phyloP scores from a whole-genome alignment of 164 flowering plant genomes.

The Warburgia ugandensis region DNA sequence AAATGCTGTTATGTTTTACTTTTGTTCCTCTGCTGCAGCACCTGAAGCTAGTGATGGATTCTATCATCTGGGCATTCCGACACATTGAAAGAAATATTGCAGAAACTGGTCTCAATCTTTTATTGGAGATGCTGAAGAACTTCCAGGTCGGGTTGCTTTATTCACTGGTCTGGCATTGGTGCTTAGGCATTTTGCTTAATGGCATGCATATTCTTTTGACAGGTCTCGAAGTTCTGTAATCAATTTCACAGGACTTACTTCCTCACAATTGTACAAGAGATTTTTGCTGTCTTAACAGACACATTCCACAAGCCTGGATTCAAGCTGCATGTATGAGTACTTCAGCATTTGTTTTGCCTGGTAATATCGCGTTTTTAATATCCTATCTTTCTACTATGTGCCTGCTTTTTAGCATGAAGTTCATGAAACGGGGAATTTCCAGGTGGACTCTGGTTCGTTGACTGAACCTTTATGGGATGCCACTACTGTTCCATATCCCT shows the following conservation, averaged over 20 bases:
- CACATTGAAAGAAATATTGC: constrained; percentile 98
- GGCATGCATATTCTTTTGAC: constrained; percentile 9
- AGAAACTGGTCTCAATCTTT: constrained; percentile 91
- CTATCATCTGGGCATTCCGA: constrained; percentile 97
- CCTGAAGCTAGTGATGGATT: constrained; percentile 95
- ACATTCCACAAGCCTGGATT: constrained; percentile 99
- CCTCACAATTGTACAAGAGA: constrained; percentile 87
- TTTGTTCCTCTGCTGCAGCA: constrained; percentile 40
- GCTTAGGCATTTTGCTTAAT: not conserved
- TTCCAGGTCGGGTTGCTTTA: constrained; percentile 54
- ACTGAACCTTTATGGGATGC: constrained; percentile 94
- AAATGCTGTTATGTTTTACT: not conserved
- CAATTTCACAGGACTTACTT: constrained; percentile 85
- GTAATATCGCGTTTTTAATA: constrained; percentile 24
- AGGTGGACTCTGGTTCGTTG: constrained; percentile 75
- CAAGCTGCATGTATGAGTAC: constrained; percentile 87
- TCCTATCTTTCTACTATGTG: not conserved
- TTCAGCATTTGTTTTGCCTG: constrained; percentile 91
- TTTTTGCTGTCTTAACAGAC: constrained; percentile 96
- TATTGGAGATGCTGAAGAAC: constrained; percentile 91
- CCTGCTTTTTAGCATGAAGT: not conserved
- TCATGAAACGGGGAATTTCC: constrained; percentile 15
- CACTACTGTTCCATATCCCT: constrained; percentile 59
- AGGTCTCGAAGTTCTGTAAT: constrained; percentile 90
- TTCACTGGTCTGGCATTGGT: not conserved